Conservation (phyloP, 345 rosid species). For the Eucalyptus leucophloia region DNA sequence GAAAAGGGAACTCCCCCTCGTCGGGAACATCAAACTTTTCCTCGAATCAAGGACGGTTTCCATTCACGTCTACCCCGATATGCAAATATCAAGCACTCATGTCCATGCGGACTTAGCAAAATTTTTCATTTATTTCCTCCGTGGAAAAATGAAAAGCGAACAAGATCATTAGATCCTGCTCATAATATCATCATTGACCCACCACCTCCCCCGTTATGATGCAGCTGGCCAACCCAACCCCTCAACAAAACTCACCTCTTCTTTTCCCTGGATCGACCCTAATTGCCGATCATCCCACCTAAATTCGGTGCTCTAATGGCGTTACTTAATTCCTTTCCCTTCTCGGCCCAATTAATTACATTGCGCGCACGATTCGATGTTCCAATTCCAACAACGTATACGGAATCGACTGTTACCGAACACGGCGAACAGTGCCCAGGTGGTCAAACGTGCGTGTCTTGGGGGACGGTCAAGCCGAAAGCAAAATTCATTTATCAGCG, state of each 20-base stretch:
- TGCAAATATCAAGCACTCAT: not conserved
- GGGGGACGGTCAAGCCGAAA: not conserved
- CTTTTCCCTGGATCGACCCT: not conserved
- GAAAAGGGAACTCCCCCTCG: not conserved
- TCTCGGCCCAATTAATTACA: not conserved
- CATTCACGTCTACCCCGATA: not conserved
- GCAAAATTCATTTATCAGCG: not conserved
- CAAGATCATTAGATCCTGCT: not conserved
- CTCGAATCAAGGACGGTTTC: not conserved
- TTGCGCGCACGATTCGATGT: not conserved
- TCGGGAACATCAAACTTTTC: not conserved
- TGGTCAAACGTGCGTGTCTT: not conserved
- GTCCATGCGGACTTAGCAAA: not conserved
- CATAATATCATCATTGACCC: not conserved
- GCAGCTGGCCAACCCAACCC: not conserved
- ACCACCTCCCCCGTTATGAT: not conserved
- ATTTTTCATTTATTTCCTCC: not conserved
- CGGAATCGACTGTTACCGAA: not conserved
- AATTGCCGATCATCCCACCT: not conserved
- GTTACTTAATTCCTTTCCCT: not conserved
- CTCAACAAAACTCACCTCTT: not conserved
- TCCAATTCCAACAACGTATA: not conserved
- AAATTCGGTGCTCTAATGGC: not conserved
- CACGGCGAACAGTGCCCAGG: too few relatives aligned
- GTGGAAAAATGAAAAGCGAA: not conserved